Evolutionary conservation across 1,284 basidiomycete genomes (phyloP).

Genomic region (Microstroma glucosiphilum): DNA sequence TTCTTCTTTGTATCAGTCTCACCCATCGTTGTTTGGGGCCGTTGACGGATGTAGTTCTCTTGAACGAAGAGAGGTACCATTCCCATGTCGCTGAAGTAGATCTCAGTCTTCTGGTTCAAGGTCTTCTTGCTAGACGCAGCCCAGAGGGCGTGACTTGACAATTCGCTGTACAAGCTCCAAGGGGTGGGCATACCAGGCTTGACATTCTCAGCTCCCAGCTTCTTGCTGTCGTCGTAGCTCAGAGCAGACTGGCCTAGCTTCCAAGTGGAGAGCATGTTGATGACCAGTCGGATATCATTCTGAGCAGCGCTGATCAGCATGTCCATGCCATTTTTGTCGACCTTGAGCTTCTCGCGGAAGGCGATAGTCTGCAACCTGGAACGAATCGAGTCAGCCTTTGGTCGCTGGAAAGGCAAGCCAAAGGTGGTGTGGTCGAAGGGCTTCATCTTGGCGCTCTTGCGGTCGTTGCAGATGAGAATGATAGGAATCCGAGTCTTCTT

Average conservation of each 20-base stretch:
- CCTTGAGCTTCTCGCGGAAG: slow-evolving; percentile 64
- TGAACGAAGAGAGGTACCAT: slow-evolving; percentile 93
- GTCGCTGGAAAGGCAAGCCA: slow-evolving; percentile 57
- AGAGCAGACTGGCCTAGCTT: slow-evolving; percentile 52
- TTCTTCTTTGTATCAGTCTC: slow-evolving; percentile 53
- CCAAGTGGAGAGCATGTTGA: slow-evolving; percentile 98
- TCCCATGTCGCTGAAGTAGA: slow-evolving; percentile 92
- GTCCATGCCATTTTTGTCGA: slow-evolving; percentile 82
- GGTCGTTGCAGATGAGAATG: slow-evolving; percentile 95
- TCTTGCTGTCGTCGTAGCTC: slow-evolving; percentile 67
- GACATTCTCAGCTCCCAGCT: slow-evolving; percentile 73
- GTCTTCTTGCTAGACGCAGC: slow-evolving; percentile 72
- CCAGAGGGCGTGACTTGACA: slow-evolving; percentile 84
- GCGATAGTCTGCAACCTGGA: slow-evolving; percentile 70
- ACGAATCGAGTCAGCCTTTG: slow-evolving; percentile 28
- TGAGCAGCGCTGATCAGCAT: slow-evolving; percentile 81
- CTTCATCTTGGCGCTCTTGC: slow-evolving; percentile 78
- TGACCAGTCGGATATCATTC: slow-evolving; percentile 89
- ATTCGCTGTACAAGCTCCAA: slow-evolving; percentile 57
- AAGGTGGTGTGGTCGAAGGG: slow-evolving; percentile 71
- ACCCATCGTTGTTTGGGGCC: slow-evolving; percentile 52
- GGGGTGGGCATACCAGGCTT: slow-evolving; percentile 67
- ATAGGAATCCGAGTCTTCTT: slow-evolving; percentile 93
- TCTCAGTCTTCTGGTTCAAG: slow-evolving; percentile 83
- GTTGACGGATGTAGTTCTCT: slow-evolving; percentile 66